A percentile compares a stretch with the other conserved stretches of the same genome.
These are phyloP conservation scores for Jimgerdemannia lactiflua DNA, from an alignment of 192 early-diverging fungal species.

Conservation along the genomic window DNA sequence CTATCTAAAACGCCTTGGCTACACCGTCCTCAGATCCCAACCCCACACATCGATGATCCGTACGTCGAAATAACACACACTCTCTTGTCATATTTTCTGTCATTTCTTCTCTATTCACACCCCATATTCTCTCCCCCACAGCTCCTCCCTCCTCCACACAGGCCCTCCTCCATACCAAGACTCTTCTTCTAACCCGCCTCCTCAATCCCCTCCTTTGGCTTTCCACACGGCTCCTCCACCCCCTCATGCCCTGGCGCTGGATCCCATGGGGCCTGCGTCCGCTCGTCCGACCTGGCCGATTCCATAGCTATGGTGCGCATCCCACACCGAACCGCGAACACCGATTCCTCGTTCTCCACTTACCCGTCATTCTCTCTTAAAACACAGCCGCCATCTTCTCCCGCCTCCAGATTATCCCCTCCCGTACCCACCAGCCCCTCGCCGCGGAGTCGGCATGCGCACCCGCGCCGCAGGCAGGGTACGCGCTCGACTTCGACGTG, in stretches of 20 bases:
- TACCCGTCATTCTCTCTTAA: background rate
- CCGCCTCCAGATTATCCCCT: background rate
- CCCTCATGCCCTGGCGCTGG: background rate
- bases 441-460: too few species aligned
- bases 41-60: slow-evolving; percentile 13
- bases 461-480: background rate
- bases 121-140: background rate
- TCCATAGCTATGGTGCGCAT: background rate
- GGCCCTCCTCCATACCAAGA: background rate
- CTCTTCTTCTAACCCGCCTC: background rate
- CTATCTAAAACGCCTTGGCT: slow-evolving; percentile 52
- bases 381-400: background rate
- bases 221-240: background rate
- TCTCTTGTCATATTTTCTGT: background rate
- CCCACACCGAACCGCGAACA: too few species aligned
- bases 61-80: slow-evolving; percentile 5
- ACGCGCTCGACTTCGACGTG: slow-evolving; percentile 35
- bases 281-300: background rate
- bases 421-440: background rate
- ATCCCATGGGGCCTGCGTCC: background rate
- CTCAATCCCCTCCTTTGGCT: background rate
- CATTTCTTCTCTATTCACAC: too few species aligned
- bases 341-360: too few species aligned
- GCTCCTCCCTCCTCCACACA: background rate
- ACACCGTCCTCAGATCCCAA: slow-evolving; percentile 35